Conservation (phyloP, 305 asterid genomes). For the Coffea humblotiana region DNA sequence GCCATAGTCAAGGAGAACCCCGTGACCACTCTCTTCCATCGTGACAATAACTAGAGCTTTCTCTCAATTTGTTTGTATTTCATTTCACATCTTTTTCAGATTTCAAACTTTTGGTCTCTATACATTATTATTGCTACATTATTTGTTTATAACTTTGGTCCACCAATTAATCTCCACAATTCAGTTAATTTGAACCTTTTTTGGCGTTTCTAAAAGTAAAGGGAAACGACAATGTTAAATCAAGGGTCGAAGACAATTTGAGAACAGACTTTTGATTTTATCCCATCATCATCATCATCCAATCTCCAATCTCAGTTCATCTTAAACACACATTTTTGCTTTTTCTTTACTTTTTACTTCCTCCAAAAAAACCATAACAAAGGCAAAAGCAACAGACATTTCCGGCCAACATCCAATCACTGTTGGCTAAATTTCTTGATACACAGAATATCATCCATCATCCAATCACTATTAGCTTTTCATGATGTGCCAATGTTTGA, state of each 20-base stretch:
- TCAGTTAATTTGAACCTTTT: not conserved
- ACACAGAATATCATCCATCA: not conserved
- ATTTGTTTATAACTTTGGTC: not conserved
- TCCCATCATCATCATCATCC: no score
- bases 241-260: no score
- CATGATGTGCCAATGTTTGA: not conserved
- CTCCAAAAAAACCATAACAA: no score
- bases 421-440: not conserved
- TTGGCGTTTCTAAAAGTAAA: not conserved
- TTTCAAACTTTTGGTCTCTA: constrained; percentile 5
- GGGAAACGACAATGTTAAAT: not conserved
- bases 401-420: not conserved
- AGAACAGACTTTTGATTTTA: not conserved
- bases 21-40: constrained; percentile 53
- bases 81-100: constrained; percentile 14
- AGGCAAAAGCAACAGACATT: not conserved
- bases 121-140: no score
- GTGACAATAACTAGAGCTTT: constrained; percentile 41
- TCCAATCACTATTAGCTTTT: constrained; percentile 14
- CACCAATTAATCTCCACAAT: not conserved
- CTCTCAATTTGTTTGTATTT: constrained; percentile 28
- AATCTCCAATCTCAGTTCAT: not conserved
- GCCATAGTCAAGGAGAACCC: constrained; percentile 66
- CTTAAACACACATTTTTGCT: not conserved
- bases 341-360: no score